A percentile compares a stretch with the other conserved stretches of the same genome.
Conservation (phyloP, 768 basidiomycete species). For the Cystofilobasidium macerans region DNA sequence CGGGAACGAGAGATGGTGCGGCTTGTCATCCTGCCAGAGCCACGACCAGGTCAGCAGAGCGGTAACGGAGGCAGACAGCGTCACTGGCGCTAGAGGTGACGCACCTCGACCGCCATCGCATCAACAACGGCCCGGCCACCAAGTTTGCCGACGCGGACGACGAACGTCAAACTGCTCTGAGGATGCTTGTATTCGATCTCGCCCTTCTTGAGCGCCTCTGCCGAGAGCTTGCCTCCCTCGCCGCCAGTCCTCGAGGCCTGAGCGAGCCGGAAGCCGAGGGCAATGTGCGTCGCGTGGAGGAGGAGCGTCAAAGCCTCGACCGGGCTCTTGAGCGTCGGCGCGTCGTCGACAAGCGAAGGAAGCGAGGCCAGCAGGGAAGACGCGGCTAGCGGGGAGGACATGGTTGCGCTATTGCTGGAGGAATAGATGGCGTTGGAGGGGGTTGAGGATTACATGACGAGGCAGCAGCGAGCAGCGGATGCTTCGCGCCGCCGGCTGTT, state of each 20-base stretch:
- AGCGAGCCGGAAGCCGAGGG: slow-evolving; percentile 21
- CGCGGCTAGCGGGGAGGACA: not conserved
- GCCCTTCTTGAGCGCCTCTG: slow-evolving; percentile 2
- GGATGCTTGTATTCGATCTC: slow-evolving; percentile 22
- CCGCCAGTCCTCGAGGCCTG: not conserved
- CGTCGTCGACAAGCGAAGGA: slow-evolving; percentile 3
- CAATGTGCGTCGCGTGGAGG: slow-evolving; percentile 17
- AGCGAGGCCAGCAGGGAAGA: slow-evolving; percentile 10
- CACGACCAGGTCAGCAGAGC: not conserved
- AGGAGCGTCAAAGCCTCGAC: slow-evolving; percentile 8
- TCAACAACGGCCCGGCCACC: slow-evolving; percentile 4
- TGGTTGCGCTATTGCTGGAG: not conserved
- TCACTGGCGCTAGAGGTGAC: not conserved
- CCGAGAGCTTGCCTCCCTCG: not conserved
- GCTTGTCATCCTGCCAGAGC: slow-evolving; percentile 20
- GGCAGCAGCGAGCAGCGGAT: too few species aligned
- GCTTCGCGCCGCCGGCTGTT: too few species aligned
- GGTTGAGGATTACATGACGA: too few species aligned
- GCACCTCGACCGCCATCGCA: slow-evolving; percentile 23
- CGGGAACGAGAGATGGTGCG: slow-evolving; percentile 11
- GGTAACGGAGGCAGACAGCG: not conserved
- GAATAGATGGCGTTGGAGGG: not conserved
- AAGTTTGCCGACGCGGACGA: slow-evolving; percentile 10
- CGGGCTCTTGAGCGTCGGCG: not conserved
- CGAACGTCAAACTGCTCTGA: slow-evolving; percentile 5